phyloP scores from a whole-genome alignment of 805 yeast genomes.

The Kazachstania taianensis region DNA sequence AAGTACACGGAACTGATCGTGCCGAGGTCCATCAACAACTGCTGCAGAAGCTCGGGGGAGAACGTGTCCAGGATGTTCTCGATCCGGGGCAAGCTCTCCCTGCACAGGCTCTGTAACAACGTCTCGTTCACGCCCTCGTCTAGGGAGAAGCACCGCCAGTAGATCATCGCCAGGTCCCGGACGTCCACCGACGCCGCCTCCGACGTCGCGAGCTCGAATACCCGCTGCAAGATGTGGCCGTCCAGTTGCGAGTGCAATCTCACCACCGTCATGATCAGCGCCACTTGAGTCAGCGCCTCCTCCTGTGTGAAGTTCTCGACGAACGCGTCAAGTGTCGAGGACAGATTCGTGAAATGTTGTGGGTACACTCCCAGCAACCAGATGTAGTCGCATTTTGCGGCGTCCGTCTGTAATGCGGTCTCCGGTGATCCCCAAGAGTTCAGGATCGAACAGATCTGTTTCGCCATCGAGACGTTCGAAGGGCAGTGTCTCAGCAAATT shows the following conservation, averaged over 20 bases:
- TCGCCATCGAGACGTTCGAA: slow-evolving; percentile 23
- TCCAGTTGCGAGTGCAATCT: slow-evolving; percentile 38
- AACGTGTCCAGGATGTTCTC: slow-evolving; percentile 62
- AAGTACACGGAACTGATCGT: slow-evolving; percentile 84
- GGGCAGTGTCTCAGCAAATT: slow-evolving; percentile 61
- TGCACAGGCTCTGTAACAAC: slow-evolving; percentile 22
- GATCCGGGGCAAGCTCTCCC: slow-evolving; percentile 52
- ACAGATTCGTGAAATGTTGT: slow-evolving; percentile 44
- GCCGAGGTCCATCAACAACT: slow-evolving; percentile 64
- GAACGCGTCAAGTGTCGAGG: slow-evolving; percentile 36
- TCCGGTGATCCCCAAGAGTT: slow-evolving; percentile 37
- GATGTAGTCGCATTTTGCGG: slow-evolving; percentile 42
- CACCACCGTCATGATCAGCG: slow-evolving; percentile 51
- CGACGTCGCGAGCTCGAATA: slow-evolving; percentile 45
- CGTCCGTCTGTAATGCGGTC: slow-evolving; percentile 37
- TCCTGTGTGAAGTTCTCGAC: slow-evolving; percentile 47
- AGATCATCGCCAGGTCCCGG: slow-evolving; percentile 68
- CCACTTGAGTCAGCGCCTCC: slow-evolving; percentile 51
- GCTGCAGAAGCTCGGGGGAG: slow-evolving; percentile 56
- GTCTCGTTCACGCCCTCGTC: slow-evolving; percentile 23
- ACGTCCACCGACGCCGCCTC: slow-evolving; percentile 65
- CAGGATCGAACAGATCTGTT: slow-evolving; percentile 19
- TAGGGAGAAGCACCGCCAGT: slow-evolving; percentile 65
- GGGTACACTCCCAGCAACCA: slow-evolving; percentile 71
- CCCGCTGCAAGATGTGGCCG: slow-evolving; percentile 44